Conservation (phyloP, 805 yeast genomes). For the Saccharomyces jurei region DNA sequence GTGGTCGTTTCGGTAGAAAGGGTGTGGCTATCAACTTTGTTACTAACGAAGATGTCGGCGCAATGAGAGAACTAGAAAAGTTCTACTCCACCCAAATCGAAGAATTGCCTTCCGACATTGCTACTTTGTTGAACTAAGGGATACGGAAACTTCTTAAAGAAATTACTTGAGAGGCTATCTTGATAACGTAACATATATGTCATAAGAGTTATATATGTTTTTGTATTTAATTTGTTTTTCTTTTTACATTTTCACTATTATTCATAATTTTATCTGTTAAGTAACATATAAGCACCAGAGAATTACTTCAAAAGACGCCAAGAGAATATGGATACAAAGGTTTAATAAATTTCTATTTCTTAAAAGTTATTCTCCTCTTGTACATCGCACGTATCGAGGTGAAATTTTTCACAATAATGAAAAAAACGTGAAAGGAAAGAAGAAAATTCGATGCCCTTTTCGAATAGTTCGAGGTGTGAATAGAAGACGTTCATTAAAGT, state of each 20-base stretch:
- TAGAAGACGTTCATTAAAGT: neutral
- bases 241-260: neutral
- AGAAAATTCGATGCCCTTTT: neutral
- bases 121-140: constrained; percentile 33
- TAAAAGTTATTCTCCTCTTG: neutral
- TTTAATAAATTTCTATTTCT: neutral
- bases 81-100: constrained; percentile 67
- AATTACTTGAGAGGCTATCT: neutral
- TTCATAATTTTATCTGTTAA: neutral
- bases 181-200: neutral
- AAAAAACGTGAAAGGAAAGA: neutral
- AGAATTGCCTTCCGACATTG: constrained; percentile 73
- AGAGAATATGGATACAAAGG: neutral
- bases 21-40: constrained; percentile 96
- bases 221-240: neutral
- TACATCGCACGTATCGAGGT: neutral
- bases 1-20: constrained; percentile 97
- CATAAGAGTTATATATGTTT: neutral
- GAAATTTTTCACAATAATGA: neutral
- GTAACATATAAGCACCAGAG: neutral
- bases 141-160: neutral
- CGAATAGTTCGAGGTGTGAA: neutral
- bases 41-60: constrained; percentile 67
- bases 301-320: neutral
- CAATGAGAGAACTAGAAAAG: constrained; percentile 65